Base-by-base conservation (phyloP, 108 stramenopile genomes). In the Fragilariopsis cylindrus region DNA sequence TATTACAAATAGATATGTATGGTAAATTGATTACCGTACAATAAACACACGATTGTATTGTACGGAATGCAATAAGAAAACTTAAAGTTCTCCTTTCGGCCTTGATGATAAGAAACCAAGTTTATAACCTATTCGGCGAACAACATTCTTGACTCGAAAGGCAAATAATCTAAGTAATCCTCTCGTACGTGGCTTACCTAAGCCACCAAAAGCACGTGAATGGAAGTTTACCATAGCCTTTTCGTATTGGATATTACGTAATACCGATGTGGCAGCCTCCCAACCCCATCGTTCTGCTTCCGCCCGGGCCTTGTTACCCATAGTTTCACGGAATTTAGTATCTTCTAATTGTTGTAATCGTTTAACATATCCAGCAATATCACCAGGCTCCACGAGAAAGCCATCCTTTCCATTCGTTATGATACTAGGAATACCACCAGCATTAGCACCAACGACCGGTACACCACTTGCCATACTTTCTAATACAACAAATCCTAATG, bases 401-500 rank as follows among this genome's bases (percentile, higher is more conserved):
- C 92, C 87, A 45, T 84, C 90, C 45, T 75, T 81, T 21, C 80
- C 93, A 62, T 97, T 65, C n/a, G 85, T 65, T 40, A 97, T 92
- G 53, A 96, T 73, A 60, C 84, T 62, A 12, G 90, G 90, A 67
- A 97, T 88, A 19, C 93, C 91, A 39, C 91, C 91, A 11, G 95
- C 95, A 19, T 79, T 65, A 48, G 84, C 82, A 4, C 83, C 96
- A 19, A 95, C 91, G 48, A 96, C 93, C 2, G 96, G 93, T 21
- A 96, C 91, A 48, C 95, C 93, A 42, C 81, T 84, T 6, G 96
- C 96, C 95, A 97, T 96, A 52, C 90, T 84, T 73, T 97, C 96
- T 72, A 97, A 70, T 8, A 93, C 94, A 7, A 96, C 95, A 72
- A 93, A 95, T 13, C 96, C 95, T 3, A 97, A 77, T 13, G 96